A percentile compares a stretch with the other conserved stretches of the same genome.
Conservation (phyloP, 441 rosid genomes). For the Adansonia grandidieri region DNA sequence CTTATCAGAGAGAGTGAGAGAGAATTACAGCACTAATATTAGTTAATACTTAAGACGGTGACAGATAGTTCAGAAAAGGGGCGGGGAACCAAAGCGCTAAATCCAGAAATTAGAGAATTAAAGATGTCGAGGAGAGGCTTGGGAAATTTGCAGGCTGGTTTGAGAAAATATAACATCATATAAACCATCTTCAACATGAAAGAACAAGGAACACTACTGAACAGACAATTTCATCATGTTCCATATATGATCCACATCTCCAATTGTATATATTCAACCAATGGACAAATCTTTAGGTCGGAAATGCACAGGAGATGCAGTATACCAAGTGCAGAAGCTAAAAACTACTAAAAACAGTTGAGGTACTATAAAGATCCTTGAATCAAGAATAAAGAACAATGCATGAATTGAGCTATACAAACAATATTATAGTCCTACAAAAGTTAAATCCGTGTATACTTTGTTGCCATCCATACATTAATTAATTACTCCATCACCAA, state of each 20-base stretch:
- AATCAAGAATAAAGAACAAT: background rate
- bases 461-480: background rate
- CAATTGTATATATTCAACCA: background rate
- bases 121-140: background rate
- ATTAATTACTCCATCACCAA: no score
- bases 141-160: constrained; percentile 6
- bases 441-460: background rate
- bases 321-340: background rate
- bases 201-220: background rate
- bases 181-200: background rate
- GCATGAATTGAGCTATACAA: background rate
- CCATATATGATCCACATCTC: background rate
- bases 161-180: background rate
- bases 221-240: background rate
- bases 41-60: background rate
- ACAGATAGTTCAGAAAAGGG: background rate
- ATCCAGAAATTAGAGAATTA: background rate
- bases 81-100: background rate
- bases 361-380: background rate
- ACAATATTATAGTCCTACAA: background rate
- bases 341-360: constrained; percentile 1
- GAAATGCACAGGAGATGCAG: background rate
- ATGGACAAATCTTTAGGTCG: background rate
- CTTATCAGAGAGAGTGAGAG: background rate
- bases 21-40: background rate